Evolutionary conservation across 768 basidiomycete species (phyloP), one percentile per base, ranked within the genome.

Genomic region (Udeniomyces megalosporus): DNA sequence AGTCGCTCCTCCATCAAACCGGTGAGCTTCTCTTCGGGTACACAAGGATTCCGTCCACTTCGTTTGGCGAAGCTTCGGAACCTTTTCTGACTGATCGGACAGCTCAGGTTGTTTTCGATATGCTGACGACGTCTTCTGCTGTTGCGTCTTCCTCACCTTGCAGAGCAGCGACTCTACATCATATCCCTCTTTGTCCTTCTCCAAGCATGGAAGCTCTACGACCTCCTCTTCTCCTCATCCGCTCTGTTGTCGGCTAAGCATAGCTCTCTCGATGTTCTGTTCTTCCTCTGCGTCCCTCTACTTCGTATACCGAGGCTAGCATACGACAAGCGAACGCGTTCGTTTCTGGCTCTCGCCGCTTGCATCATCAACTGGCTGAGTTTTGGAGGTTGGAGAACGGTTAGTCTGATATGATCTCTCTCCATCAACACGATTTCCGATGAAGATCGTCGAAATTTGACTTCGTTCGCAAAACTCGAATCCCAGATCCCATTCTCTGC

Each of bases 101-200:
- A n/a, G n/a, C n/a, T n/a, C n/a, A n/a, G n/a, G n/a, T n/a, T n/a
- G n/a, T n/a, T n/a, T n/a, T n/a, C n/a, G n/a, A n/a, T n/a, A n/a
- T n/a, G n/a, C n/a, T n/a, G n/a, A n/a, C n/a, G n/a, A n/a, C n/a
- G n/a, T n/a, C n/a, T n/a, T n/a, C n/a, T n/a, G n/a, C n/a, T n/a
- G n/a, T n/a, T n/a, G n/a, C n/a, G 10, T 7, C 49, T 26, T 70
- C 67, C 90, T 32, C 85, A 86, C 69, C 76, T 82, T 4, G 85
- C 86, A 24, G 83, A 86, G 17, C 86, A 89, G 71, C 78, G 90
- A 54, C 78, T 86, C 6, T 88, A 91, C 69, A 79, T 80, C 66
- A 76, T 88, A 48, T 85, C 87, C 64, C 74, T 89, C 28, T 85
- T 84, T 8, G 79, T 83, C 45, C 76, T 89, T 2, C 77, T 86